These are phyloP conservation scores for Amauroascus verrucosus DNA, from an alignment of 2,329 filamentous ascomycete genomes.

Conservation along the genomic window DNA sequence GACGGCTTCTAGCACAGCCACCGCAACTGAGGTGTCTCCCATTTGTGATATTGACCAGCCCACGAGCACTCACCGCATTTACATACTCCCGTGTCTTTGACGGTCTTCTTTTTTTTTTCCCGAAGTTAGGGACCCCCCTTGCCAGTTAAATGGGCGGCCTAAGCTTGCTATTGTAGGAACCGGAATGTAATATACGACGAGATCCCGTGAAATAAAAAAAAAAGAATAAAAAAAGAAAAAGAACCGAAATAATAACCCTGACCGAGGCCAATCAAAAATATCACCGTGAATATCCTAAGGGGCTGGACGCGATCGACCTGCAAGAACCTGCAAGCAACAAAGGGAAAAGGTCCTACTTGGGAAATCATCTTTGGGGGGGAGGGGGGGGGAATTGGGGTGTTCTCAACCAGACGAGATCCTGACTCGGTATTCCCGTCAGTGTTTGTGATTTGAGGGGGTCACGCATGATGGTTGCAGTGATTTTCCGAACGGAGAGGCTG, in stretches of 20 bases:
- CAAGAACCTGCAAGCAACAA: neutral
- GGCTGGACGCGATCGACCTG: neutral
- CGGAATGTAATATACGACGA: neutral
- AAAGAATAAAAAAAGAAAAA: neutral
- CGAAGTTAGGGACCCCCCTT: neutral
- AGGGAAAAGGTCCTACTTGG: too few relatives aligned
- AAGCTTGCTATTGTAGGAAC: neutral
- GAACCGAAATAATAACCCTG: neutral
- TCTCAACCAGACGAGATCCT: neutral
- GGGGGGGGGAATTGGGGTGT: too few relatives aligned
- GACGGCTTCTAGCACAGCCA: slow-evolving; percentile 11
- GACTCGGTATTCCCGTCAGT: neutral
- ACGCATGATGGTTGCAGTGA: neutral
- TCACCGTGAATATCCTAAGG: slow-evolving; percentile 11
- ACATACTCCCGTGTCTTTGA: neutral
- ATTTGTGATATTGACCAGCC: neutral
- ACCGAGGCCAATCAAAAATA: slow-evolving; percentile 7
- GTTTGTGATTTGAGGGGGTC: neutral
- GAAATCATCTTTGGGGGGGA: neutral
- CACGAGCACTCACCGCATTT: slow-evolving; percentile 10
- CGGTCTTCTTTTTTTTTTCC: neutral
- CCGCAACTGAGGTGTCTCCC: slow-evolving; percentile 2
- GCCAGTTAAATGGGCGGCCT: neutral
- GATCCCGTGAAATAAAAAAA: neutral
- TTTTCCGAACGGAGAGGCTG: neutral